phyloP scores from a whole-genome alignment of 202 grass and related monocot species.

The Musa balbisiana region DNA sequence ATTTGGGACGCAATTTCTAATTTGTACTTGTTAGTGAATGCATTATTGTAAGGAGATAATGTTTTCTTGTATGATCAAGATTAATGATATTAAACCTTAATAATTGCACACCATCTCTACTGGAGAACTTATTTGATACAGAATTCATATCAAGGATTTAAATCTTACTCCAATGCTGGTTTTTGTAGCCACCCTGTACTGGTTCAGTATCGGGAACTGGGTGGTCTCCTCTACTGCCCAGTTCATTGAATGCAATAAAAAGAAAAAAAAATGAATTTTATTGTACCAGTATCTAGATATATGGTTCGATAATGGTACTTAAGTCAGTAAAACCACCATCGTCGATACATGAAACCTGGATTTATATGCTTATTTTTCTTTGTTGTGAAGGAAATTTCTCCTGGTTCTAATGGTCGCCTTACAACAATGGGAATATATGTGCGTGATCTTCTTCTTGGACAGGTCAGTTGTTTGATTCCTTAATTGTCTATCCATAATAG shows the following conservation, averaged over 20 bases:
- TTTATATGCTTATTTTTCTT: constrained; percentile 10
- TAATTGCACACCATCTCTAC: neutral
- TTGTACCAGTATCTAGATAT: too few relatives aligned
- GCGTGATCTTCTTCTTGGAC: constrained; percentile 92
- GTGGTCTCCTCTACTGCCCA: too few relatives aligned
- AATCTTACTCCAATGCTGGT: too few relatives aligned
- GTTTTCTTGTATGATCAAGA: neutral
- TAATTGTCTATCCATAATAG: neutral
- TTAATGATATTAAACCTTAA: neutral
- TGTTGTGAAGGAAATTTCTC: constrained; percentile 65
- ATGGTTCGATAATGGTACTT: too few relatives aligned
- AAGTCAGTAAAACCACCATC: too few relatives aligned
- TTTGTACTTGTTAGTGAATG: neutral
- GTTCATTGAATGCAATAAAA: too few relatives aligned
- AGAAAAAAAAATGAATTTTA: too few relatives aligned
- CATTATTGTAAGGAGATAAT: neutral
- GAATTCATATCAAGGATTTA: neutral
- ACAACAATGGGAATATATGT: constrained; percentile 97
- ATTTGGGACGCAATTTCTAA: neutral
- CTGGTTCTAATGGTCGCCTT: constrained; percentile 62
- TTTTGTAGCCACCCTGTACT: too few relatives aligned
- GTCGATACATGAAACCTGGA: neutral
- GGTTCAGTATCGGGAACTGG: too few relatives aligned
- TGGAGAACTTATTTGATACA: too few relatives aligned
- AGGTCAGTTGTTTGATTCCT: constrained; percentile 38